A percentile compares a stretch with the other conserved stretches of the same genome.
These are phyloP conservation scores for Phanerochaete carnosa DNA, from an alignment of 768 basidiomycete genomes.

Conservation along the genomic window DNA sequence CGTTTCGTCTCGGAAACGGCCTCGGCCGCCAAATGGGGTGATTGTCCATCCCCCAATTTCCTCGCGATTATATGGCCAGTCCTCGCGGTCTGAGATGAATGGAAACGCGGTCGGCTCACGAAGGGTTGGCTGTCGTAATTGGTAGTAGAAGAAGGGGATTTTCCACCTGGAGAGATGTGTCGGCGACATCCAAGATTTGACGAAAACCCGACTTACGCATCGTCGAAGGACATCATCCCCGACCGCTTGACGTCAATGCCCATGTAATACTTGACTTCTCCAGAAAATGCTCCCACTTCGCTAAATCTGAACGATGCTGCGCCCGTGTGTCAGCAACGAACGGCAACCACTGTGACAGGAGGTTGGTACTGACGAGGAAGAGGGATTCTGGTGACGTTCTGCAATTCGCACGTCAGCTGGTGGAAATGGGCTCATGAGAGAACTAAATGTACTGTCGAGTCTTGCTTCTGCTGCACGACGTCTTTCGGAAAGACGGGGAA, in stretches of 20 bases:
- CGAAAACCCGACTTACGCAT: neutral
- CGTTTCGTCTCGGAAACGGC: conserved; percentile 7
- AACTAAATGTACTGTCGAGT: neutral
- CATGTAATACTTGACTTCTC: conserved; percentile 6
- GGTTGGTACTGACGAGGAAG: conserved; percentile 2
- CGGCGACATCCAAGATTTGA: neutral
- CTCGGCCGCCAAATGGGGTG: conserved; percentile 11
- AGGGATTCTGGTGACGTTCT: conserved; percentile 1
- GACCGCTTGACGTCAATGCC: conserved; percentile 4
- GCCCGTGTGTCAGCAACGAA: neutral
- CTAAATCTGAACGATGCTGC: neutral
- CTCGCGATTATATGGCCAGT: conserved; percentile 9
- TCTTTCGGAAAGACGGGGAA: neutral
- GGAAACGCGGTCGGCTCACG: conserved; percentile 1
- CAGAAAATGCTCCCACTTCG: conserved; percentile 3
- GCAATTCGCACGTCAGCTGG: neutral
- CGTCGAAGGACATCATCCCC: conserved; percentile 2
- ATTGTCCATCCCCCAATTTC: conserved; percentile 12
- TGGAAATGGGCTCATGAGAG: neutral
- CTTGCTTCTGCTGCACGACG: neutral
- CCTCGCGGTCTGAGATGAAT: conserved; percentile 4
- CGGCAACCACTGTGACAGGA: neutral
- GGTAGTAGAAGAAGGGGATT: conserved; percentile 4
- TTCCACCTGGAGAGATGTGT: neutral
- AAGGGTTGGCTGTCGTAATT: neutral